Evolutionary conservation across 768 basidiomycete species (phyloP), one percentile per base, ranked within the genome.

Genomic region (Clathrus columnatus): DNA sequence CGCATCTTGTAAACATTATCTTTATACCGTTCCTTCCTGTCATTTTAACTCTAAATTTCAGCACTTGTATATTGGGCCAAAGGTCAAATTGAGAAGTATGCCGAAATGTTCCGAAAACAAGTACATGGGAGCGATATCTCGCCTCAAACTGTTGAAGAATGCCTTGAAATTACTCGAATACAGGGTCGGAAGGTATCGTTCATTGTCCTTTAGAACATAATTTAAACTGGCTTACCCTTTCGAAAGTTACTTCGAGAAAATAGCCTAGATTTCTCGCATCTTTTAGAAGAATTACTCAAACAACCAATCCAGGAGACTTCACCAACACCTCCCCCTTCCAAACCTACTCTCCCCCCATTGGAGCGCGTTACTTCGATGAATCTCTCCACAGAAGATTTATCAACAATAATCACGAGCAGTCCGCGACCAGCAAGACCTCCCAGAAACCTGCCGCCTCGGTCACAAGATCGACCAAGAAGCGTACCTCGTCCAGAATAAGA

Each of bases 21-120:
- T 54, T 7, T 51, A 36, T 36, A 23, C 32, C 50, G 28, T 28
- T 46, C 27, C n/a, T n/a, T 54, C n/a, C n/a, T n/a, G n/a, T 54
- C 30, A 59, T 48, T 51, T 48, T 52, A 0, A 21, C 6, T 3
- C 30, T 5, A 48, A 27, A 43, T 36, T 16, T 44, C 61, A 97
- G 96, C 86, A 8, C 93, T 97, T 63, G 87, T 97, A 20, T 84
- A 91, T 43, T 99, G 96, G 96, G 87, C 92, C 0, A 91, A 84
- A 67, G 77, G 79, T 57, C 87, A 91, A 67, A 79, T 98, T 28
- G 85, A 91, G 64, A 70, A 75, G 20, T 98, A 87, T 65, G 86
- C 85, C 2, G 83, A 83, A 50, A 84, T 85, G 65, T 98, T 97
- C 70, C 75, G 85, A 51, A 87, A 85, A 57, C 96, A 98, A 65